Evolutionary conservation across 2,329 filamentous ascomycete genomes (phyloP), one percentile per base, ranked within the genome.

Genomic region (Fusarium aywerte): DNA sequence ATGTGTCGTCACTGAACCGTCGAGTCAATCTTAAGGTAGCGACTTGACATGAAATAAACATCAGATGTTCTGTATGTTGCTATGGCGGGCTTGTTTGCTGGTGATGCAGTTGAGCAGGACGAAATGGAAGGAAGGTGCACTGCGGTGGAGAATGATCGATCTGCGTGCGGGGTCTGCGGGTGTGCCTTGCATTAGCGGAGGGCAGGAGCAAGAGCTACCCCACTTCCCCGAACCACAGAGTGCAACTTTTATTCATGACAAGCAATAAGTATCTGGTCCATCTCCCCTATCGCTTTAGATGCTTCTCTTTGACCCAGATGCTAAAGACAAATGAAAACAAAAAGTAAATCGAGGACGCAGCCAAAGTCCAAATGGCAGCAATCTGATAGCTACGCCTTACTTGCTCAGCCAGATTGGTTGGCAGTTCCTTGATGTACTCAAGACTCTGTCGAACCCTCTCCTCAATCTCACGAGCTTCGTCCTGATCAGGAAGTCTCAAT

Each of bases 401-500:
- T 13, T 90, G 76, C 13, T 75, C 79, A 25, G 84, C 85, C 2
- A 89, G 78, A 4, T 76, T 80, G 0, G 90, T 88, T 7, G 91
- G 86, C 32, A 95, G 81, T 6, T 83, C 80, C 44, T 84, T 84
- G 75, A 93, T 89, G 71, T 86, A 92, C 48, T 90, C 86, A 39
- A 95, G 80, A 72, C 87, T 92, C 76, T 91, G 83, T 23, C 91
- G 83, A 5, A 93, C 91, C 12, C 84, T 83, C 58, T 88, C 84
- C 40, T 92, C 89, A 66, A 94, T 92, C 53, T 85, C 80, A 23
- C 85, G 81, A 1, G 90, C 89, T 51, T 89, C 84, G 23, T 85
- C 82, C 56, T 86, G 86, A 51, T 83, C 83, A 6, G 82, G 78
- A 44, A 93, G 79, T 4, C 82, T 81, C 2, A 76, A 72, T 3